Evolutionary conservation across 305 asterid genomes (phyloP), one percentile per base, ranked within the genome.

Genomic region (Caryopteris hybrid): DNA sequence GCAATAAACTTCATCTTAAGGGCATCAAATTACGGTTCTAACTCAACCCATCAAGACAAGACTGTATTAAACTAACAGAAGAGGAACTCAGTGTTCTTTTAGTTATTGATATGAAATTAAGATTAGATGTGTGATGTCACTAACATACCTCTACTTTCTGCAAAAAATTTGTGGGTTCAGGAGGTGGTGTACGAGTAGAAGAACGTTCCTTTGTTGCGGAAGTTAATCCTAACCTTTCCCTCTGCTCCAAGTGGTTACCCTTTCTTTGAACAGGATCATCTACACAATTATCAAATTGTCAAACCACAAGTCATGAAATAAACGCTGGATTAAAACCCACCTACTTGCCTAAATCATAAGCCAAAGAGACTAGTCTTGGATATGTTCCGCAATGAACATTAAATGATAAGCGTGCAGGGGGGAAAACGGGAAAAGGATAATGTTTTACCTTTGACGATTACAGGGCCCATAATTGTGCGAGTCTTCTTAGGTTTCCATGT

Each of bases 401-500:
- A 8, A 71, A 27, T 33, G 34, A 50, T 48, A 13, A 17, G 14
- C n/a, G n/a, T n/a, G 29, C 5, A 36, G 8, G 10, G 11, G 9
- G 6, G 20, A 8, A n/a, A 14, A 21, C 31, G 42, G 25, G 25
- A 33, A 51, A 69, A 64, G 23, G n/a, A 66, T 41, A 6, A 52
- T 11, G 27, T 41, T 54, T 45, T 69, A 91, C 96, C 99, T 85
- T 82, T 79, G 54, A 69, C 78, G 47, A 83, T 79, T 55, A 76
- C 70, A 64, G 99, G 98, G 60, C 99, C 99, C 8, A 68, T 79
- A 57, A 95, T 89, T 46, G 86, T 38, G 51, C 78, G 98, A 50
- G 43, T 79, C 85, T 75, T 94, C 81, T 83, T 88, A 74, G 99
- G 98, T 85, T 82, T 94, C 98, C 99, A 95, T 64, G 91, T 89